Percentiles rank a stretch among this genome's conserved stretches.
Conservation (phyloP, 805 yeast genomes). For the Candida odintsovae region DNA sequence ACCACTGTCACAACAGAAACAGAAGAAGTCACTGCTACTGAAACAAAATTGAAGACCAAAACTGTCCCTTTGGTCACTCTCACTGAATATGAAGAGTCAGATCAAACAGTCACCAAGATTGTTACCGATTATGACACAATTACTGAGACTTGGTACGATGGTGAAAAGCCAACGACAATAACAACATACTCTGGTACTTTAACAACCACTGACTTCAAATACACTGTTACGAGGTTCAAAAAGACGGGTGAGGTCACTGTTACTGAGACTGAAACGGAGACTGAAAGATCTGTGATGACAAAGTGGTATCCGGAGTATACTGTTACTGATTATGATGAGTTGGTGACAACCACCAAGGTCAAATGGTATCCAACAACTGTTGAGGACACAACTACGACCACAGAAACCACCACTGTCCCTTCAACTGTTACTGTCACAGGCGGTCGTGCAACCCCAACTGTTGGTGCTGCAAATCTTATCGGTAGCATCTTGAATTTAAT, state of each 20-base stretch:
- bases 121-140: constrained; percentile 19
- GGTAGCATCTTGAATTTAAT: neutral
- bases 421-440: constrained; percentile 8
- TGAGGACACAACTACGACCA: constrained; percentile 10
- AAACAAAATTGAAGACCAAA: constrained; percentile 12
- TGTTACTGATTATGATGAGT: constrained; percentile 21
- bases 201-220: constrained; percentile 16
- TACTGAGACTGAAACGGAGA: constrained; percentile 15
- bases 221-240: constrained; percentile 12
- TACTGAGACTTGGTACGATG: constrained; percentile 11
- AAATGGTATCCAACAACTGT: constrained; percentile 21
- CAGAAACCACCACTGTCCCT: constrained; percentile 6
- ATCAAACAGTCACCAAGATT: constrained; percentile 23
- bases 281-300: constrained; percentile 14
- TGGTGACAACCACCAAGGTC: constrained; percentile 14
- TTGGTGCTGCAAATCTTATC: constrained; percentile 1
- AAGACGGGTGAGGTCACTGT: constrained; percentile 10
- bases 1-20: constrained; percentile 12
- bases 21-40: constrained; percentile 8
- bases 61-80: constrained; percentile 16
- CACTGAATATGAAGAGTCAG: constrained; percentile 25
- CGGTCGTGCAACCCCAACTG: constrained; percentile 14
- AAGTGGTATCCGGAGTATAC: constrained; percentile 21
- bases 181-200: constrained; percentile 11
- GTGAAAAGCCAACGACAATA: constrained; percentile 4